Percentiles rank a stretch among this genome's conserved stretches.
These are phyloP conservation scores for Cercospora brassicicola DNA, from an alignment of 2,329 filamentous ascomycete genomes.

Conservation along the genomic window DNA sequence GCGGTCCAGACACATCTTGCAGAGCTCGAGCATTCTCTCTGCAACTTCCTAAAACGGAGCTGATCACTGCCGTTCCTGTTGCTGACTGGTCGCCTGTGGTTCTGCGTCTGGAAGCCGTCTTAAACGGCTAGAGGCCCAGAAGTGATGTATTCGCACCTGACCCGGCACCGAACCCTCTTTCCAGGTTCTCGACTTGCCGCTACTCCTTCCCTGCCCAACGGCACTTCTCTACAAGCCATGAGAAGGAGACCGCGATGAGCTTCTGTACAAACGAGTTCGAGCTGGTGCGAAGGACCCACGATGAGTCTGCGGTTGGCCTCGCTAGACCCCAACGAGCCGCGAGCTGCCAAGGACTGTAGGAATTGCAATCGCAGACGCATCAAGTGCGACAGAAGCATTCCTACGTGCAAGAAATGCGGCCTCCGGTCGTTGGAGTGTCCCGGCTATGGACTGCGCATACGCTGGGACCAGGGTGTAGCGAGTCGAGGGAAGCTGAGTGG, in stretches of 20 bases:
- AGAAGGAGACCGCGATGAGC: constrained; percentile 1
- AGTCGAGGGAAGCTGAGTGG: constrained; percentile 13
- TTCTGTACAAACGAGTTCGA: neutral
- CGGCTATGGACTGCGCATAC: constrained; percentile 17
- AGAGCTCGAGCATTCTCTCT: neutral
- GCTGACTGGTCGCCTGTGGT: neutral
- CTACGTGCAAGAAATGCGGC: constrained; percentile 17
- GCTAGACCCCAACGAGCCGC: constrained; percentile 17
- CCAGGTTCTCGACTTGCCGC: neutral
- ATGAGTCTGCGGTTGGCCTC: constrained; percentile 18
- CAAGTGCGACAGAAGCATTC: constrained; percentile 16
- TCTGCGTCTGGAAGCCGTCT: neutral
- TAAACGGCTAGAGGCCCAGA: neutral
- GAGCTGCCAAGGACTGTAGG: constrained; percentile 18
- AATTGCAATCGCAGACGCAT: constrained; percentile 17
- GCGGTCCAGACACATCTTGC: constrained; percentile 2
- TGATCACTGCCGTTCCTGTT: neutral
- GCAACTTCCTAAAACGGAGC: neutral
- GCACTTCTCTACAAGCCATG: neutral
- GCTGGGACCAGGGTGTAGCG: constrained; percentile 18
- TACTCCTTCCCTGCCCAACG: neutral
- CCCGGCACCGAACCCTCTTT: constrained; percentile 4
- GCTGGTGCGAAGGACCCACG: neutral
- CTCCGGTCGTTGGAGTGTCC: constrained; percentile 15
- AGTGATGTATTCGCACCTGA: neutral